These are phyloP conservation scores for Phytophthora sp. DNA, from an alignment of 352 stramenopile species.

Conservation along the genomic window DNA sequence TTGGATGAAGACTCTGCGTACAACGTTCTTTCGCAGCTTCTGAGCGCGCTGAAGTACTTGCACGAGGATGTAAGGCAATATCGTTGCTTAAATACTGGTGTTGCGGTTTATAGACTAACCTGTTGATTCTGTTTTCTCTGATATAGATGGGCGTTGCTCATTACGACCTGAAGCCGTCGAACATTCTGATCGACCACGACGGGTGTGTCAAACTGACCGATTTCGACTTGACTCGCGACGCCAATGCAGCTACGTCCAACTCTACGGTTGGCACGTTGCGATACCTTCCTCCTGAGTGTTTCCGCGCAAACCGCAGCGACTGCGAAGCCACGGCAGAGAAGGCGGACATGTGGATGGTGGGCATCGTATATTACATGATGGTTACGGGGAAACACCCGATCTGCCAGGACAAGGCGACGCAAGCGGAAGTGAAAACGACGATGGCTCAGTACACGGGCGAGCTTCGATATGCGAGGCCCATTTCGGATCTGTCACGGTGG, in stretches of 20 bases:
- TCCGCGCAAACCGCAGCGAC: slow-evolving; percentile 55
- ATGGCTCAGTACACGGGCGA: slow-evolving; percentile 43
- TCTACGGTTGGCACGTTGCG: slow-evolving; percentile 76
- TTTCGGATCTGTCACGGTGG: slow-evolving; percentile 68
- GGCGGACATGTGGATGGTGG: slow-evolving; percentile 86
- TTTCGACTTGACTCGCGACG: slow-evolving; percentile 86
- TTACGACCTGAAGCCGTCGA: slow-evolving; percentile 97
- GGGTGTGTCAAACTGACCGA: slow-evolving; percentile 91
- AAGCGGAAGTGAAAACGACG: slow-evolving; percentile 50
- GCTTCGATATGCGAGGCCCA: slow-evolving; percentile 44
- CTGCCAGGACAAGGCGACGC: slow-evolving; percentile 61
- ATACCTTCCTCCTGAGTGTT: slow-evolving; percentile 81
- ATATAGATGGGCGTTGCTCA: slow-evolving; percentile 76
- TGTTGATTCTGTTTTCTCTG: not conserved
- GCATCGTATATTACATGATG: slow-evolving; percentile 80
- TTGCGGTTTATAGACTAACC: not conserved
- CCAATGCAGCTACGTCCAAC: slow-evolving; percentile 58
- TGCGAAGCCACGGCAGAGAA: slow-evolving; percentile 78
- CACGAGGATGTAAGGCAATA: slow-evolving; percentile 60
- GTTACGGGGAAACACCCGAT: slow-evolving; percentile 81
- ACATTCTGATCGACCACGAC: slow-evolving; percentile 94
- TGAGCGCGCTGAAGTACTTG: slow-evolving; percentile 74
- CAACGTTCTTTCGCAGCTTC: slow-evolving; percentile 68
- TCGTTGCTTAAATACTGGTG: not conserved
- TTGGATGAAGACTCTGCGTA: slow-evolving; percentile 69